Evolutionary conservation across 2,329 filamentous ascomycete genomes (phyloP).

Genomic region (Xylariaceae sp.): DNA sequence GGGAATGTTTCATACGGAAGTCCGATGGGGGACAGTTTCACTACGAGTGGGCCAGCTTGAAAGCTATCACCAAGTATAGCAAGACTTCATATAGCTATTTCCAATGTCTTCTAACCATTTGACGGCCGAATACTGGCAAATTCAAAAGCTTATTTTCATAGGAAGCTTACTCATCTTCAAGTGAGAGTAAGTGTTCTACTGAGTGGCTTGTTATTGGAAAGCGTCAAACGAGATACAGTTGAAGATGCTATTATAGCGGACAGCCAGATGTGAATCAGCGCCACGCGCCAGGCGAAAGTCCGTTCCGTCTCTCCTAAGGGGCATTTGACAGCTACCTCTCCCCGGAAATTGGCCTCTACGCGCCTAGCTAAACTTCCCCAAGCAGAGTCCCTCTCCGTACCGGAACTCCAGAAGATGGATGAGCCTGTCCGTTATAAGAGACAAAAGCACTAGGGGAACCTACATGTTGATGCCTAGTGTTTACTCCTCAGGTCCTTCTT

Average conservation of each 20-base stretch:
- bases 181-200: background rate
- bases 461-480: background rate
- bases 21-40: constrained; percentile 33
- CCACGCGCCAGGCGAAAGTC: too few relatives aligned
- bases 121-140: background rate
- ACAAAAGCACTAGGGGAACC: background rate
- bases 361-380: constrained; percentile 23
- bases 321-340: constrained; percentile 1
- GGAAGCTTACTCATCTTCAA: background rate
- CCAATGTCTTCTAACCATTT: background rate
- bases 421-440: constrained; percentile 29
- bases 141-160: too few relatives aligned
- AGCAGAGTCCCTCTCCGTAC: constrained; percentile 13
- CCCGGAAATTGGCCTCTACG: constrained; percentile 9
- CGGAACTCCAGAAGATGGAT: constrained; percentile 20
- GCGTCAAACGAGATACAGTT: background rate
- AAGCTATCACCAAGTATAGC: too few relatives aligned
- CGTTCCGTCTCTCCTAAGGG: background rate
- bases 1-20: constrained; percentile 21
- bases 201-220: background rate
- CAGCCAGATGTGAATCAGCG: too few relatives aligned
- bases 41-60: too few relatives aligned
- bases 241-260: background rate
- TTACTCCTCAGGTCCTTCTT: background rate
- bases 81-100: background rate